Conservation (phyloP, 345 rosid species). For the Viola odorata region DNA sequence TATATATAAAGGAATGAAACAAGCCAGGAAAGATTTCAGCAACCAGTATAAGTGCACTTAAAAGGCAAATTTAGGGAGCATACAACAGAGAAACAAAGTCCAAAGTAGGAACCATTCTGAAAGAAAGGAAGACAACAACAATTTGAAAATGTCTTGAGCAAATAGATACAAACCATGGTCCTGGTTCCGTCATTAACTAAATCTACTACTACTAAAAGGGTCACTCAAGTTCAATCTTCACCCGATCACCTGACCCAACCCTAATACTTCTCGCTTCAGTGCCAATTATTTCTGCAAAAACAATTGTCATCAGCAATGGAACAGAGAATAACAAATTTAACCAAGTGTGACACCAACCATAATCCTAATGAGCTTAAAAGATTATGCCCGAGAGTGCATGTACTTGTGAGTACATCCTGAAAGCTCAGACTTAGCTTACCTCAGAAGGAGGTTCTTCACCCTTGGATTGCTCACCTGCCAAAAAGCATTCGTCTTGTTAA, state of each 20-base stretch:
- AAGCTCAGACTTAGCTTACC: constrained; percentile 32
- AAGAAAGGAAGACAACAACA: neutral
- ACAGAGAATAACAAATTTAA: neutral
- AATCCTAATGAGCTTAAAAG: neutral
- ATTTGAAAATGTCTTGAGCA: constrained; percentile 4
- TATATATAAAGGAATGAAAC: no score
- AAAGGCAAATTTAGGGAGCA: constrained; percentile 5
- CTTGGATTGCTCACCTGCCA: constrained; percentile 59
- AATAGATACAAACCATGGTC: constrained; percentile 13
- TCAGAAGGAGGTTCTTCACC: constrained; percentile 41
- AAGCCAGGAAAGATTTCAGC: no score
- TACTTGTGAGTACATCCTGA: neutral
- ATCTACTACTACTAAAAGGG: neutral
- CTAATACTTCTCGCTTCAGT: neutral
- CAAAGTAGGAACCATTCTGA: constrained; percentile 2
- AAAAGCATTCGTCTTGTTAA: constrained; percentile 2
- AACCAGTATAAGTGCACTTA: no score
- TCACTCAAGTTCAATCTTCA: no score
- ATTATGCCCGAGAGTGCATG: neutral
- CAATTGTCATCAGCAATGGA: neutral
- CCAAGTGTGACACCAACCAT: neutral
- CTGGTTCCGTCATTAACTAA: constrained; percentile 7
- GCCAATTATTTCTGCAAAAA: constrained; percentile 24
- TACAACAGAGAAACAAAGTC: neutral
- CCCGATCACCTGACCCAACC: constrained; percentile 6